Base-by-base conservation (phyloP, 2,329 filamentous ascomycete species). In the Aspergillus transmontanensis region DNA sequence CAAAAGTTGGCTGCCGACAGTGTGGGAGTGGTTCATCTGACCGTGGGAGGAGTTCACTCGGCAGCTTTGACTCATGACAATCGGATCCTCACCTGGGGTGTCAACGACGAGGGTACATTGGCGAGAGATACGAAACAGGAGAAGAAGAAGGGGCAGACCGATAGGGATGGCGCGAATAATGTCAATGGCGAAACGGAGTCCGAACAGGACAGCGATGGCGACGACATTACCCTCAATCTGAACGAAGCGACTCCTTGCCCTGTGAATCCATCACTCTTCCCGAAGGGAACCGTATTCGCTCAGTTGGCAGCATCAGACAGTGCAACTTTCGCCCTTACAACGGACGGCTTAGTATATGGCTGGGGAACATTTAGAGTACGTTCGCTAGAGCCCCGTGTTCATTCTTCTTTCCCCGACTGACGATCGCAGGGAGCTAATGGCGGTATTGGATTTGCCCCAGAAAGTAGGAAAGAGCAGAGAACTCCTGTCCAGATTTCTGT, bases 41-140 rank as follows among this genome's bases (percentile, higher is more conserved):
- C 88, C 83, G 61, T 86, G 84, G 58, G 89, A 64, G 91, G 91
- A 59, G 93, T 94, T 89, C 92, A 96, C 78, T 87, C 84, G 57
- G 84, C 89, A 59, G 91, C 89, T 6, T 80, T 95, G 54, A 94
- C 92, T 51, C 84, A 87, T 64, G 89, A 94, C 76, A 92, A 93
- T 81, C 88, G 87, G 79, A 90, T 95, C 68, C 79, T 93, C 59
- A 94, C 91, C n/a, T 96, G 92, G 92, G 92, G 92, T 59, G 91
- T 94, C 69, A 95, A 95, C 74, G 91, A 94, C 73, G 87, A 93
- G 71, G 89, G 89, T 65, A 90, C 92, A 9, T 84, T 95, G 23
- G 92, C 91, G 50, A 85, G 92, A 71, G 86, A 91, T 73, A 93
- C 90, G 14, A 64, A 45, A 53, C 32, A 64, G 11, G 60, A 21